Percentiles rank a stretch among this genome's conserved stretches.
These are phyloP conservation scores for Starmerella apis DNA, from an alignment of 805 yeast genomes.

Conservation along the genomic window DNA sequence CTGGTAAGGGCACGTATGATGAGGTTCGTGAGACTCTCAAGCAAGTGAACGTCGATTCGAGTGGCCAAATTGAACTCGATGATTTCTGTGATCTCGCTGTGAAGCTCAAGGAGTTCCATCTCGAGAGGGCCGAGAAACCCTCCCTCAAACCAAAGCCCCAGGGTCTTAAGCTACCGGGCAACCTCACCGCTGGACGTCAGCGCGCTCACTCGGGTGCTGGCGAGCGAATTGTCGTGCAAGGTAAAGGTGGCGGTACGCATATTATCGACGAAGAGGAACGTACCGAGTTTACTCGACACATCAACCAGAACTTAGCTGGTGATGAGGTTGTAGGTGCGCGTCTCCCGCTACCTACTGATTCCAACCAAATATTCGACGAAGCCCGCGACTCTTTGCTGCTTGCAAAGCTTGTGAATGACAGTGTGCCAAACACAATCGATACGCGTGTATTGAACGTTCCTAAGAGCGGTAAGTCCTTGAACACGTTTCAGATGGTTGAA, in stretches of 20 bases:
- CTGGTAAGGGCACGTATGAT: slow-evolving; percentile 79
- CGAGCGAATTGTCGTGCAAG: slow-evolving; percentile 64
- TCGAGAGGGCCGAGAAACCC: slow-evolving; percentile 15
- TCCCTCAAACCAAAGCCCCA: slow-evolving; percentile 25
- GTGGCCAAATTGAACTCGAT: slow-evolving; percentile 93
- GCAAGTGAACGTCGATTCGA: slow-evolving; percentile 83
- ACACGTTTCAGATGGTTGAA: slow-evolving; percentile 91
- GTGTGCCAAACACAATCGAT: slow-evolving; percentile 97
- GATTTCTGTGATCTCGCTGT: slow-evolving; percentile 81
- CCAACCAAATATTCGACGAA: slow-evolving; percentile 93
- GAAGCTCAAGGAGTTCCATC: slow-evolving; percentile 50
- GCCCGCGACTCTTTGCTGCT: slow-evolving; percentile 89
- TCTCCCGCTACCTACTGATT: slow-evolving; percentile 84
- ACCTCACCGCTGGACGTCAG: slow-evolving; percentile 21
- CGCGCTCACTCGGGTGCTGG: slow-evolving; percentile 26
- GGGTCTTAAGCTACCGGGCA: slow-evolving; percentile 24
- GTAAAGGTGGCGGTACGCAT: slow-evolving; percentile 88
- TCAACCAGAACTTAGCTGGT: slow-evolving; percentile 81
- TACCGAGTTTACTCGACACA: slow-evolving; percentile 89
- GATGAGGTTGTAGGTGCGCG: slow-evolving; percentile 75
- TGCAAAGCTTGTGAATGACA: slow-evolving; percentile 88
- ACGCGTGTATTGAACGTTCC: slow-evolving; percentile 92
- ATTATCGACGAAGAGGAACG: slow-evolving; percentile 96
- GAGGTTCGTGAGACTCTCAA: slow-evolving; percentile 89
- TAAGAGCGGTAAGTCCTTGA: slow-evolving; percentile 64